phyloP scores from a whole-genome alignment of 192 early-diverging fungal species.

The Haplosporangium gracile region DNA sequence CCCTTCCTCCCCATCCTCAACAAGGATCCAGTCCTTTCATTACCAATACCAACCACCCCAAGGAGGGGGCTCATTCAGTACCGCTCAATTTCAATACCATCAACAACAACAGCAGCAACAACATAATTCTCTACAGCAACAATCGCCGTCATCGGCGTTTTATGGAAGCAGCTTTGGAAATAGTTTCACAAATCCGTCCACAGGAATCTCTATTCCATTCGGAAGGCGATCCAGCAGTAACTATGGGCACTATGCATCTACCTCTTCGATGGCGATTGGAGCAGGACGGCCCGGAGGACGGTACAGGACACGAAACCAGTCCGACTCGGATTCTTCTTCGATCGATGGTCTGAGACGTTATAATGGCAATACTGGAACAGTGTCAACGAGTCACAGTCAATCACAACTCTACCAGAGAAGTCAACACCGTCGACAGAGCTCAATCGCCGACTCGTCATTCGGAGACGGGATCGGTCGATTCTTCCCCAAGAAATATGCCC shows the following conservation, averaged over 20 bases:
- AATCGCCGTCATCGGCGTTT: neutral
- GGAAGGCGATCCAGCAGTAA: conserved; percentile 24
- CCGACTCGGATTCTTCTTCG: conserved; percentile 38
- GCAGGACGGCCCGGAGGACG: neutral
- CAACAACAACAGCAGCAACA: conserved; percentile 23
- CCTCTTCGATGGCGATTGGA: neutral
- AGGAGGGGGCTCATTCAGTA: neutral
- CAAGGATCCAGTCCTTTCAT: conserved; percentile 18
- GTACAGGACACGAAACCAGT: neutral
- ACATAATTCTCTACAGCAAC: neutral
- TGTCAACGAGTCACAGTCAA: conserved; percentile 10
- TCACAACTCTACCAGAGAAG: neutral
- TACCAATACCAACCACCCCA: conserved; percentile 14
- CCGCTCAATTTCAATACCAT: neutral
- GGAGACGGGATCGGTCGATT: conserved; percentile 43
- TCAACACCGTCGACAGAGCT: conserved; percentile 25
- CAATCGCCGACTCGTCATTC: conserved; percentile 36
- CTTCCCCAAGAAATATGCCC: conserved; percentile 32
- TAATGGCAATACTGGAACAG: neutral
- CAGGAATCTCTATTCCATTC: conserved; percentile 37
- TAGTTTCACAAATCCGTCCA: conserved; percentile 27
- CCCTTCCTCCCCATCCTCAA: conserved; percentile 32
- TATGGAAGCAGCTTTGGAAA: conserved; percentile 27
- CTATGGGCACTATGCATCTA: neutral
- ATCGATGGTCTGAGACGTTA: conserved; percentile 7